These are phyloP conservation scores for Lyophyllum shimeji DNA, from an alignment of 768 basidiomycete species.

Conservation along the genomic window DNA sequence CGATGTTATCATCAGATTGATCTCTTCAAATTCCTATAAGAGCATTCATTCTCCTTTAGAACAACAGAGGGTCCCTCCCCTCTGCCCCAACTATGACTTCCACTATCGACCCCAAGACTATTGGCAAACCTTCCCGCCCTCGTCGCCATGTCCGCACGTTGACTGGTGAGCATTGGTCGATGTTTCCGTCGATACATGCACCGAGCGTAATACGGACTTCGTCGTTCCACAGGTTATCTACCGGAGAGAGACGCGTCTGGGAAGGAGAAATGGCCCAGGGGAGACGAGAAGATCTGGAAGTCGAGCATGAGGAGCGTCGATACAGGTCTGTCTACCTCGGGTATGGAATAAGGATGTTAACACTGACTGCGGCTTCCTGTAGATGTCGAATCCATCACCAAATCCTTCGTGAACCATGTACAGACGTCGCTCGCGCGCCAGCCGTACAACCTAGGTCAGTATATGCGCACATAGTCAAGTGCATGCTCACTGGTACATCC, in stretches of 20 bases:
- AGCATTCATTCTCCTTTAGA: neutral
- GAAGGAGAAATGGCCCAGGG: constrained; percentile 83
- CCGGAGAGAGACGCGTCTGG: constrained; percentile 76
- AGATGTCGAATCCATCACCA: constrained; percentile 67
- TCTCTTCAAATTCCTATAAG: constrained; percentile 14
- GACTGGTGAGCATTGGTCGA: constrained; percentile 43
- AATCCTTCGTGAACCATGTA: constrained; percentile 78
- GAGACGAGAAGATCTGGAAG: constrained; percentile 78
- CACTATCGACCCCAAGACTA: constrained; percentile 60
- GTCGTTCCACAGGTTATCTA: constrained; percentile 55
- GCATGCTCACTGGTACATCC: constrained; percentile 1
- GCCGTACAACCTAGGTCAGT: constrained; percentile 77
- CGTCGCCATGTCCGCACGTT: constrained; percentile 70
- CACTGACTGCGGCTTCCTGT: constrained; percentile 2
- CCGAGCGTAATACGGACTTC: neutral
- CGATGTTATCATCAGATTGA: neutral
- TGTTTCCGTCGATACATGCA: neutral
- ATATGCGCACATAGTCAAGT: neutral
- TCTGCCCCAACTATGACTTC: constrained; percentile 52
- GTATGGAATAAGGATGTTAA: neutral
- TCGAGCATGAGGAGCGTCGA: constrained; percentile 56
- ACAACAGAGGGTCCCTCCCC: constrained; percentile 5
- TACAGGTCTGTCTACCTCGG: constrained; percentile 40
- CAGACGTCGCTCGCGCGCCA: constrained; percentile 90
- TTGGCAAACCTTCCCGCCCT: constrained; percentile 59